These are phyloP conservation scores for Knoxia roxburghii DNA, from an alignment of 257 asterid species.

Conservation along the genomic window DNA sequence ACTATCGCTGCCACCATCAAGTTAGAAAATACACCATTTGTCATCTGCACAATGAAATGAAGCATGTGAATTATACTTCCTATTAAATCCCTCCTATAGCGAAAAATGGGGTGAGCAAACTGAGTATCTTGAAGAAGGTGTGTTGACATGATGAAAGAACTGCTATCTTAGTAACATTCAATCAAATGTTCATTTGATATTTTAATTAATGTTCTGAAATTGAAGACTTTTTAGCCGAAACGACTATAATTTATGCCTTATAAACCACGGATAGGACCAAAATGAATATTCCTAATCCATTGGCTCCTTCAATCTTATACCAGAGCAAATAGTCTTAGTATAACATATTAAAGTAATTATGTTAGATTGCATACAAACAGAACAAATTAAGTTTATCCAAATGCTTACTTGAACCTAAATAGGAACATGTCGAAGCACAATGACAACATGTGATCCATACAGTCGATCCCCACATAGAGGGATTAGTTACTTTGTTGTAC, in stretches of 20 bases:
- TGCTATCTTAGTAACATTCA: background rate
- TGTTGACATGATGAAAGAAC: background rate
- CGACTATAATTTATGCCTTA: background rate
- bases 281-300: background rate
- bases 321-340: background rate
- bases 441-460: too few species aligned
- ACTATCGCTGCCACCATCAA: slow-evolving; percentile 74
- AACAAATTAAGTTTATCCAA: background rate
- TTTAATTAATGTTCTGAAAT: background rate
- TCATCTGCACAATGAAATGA: slow-evolving; percentile 44
- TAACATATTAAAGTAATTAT: background rate
- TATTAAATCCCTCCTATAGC: background rate
- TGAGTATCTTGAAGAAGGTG: too few species aligned
- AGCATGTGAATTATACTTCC: background rate
- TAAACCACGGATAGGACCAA: background rate
- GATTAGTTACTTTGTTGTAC: too few species aligned
- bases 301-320: background rate
- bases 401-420: too few species aligned
- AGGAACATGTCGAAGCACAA: too few species aligned
- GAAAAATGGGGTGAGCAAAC: background rate
- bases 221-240: background rate
- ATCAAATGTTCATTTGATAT: background rate
- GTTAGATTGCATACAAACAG: background rate
- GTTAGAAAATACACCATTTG: slow-evolving; percentile 55
- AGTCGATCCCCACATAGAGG: too few species aligned